A percentile compares a stretch with the other conserved stretches of the same genome.
phyloP scores from a whole-genome alignment of 2,329 filamentous ascomycete genomes.

The Talaromyces rugulosus region DNA sequence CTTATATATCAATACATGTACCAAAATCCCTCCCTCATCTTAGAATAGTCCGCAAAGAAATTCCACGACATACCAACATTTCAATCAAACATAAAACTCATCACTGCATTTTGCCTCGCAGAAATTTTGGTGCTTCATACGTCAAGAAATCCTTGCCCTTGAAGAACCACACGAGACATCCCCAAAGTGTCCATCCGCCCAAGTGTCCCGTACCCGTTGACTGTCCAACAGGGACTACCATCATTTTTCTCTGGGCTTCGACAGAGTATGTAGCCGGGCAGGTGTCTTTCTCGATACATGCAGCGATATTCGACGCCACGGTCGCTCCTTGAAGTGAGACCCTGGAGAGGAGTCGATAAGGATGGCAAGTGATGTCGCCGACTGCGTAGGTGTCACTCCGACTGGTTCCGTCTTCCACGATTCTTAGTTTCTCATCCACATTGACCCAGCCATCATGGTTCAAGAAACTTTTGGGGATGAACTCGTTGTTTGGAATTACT shows the following conservation, averaged over 20 bases:
- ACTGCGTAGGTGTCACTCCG: slow-evolving; percentile 15
- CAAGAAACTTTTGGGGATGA: slow-evolving; percentile 16
- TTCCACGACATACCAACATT: no score
- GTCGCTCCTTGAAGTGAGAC: not conserved
- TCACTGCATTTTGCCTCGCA: not conserved
- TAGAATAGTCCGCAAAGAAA: no score
- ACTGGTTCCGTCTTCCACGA: not conserved
- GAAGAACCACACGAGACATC: not conserved
- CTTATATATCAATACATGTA: no score
- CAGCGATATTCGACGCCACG: not conserved
- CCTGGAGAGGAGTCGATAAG: not conserved
- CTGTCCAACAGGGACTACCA: not conserved
- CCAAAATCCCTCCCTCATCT: no score
- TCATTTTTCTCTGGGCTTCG: not conserved
- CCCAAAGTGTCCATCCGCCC: not conserved
- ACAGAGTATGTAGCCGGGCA: not conserved
- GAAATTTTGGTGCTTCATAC: not conserved
- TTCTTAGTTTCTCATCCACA: slow-evolving; percentile 16
- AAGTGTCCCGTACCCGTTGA: not conserved
- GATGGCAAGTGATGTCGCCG: slow-evolving; percentile 14
- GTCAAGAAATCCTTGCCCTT: not conserved
- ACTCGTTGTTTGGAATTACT: slow-evolving; percentile 17
- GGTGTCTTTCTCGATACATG: not conserved
- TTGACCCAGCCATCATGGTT: slow-evolving; percentile 16
- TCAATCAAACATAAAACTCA: not conserved